Conservation (phyloP, 2,329 filamentous ascomycete species). For the Hymenoscyphus infarciens region DNA sequence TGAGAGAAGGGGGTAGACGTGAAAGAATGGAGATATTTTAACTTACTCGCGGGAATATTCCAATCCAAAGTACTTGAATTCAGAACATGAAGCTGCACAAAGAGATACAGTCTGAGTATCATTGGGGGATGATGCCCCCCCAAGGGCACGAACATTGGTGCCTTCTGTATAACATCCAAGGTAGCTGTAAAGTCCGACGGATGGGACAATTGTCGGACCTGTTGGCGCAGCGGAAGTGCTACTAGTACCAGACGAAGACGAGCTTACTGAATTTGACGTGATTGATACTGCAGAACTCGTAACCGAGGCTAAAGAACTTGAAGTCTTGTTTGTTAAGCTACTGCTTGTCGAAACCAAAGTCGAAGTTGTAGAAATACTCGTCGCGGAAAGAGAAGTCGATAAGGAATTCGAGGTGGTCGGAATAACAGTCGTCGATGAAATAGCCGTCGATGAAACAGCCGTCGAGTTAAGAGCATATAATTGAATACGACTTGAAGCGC, state of each 20-base stretch:
- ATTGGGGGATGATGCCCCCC: conserved; percentile 19
- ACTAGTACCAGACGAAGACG: conserved; percentile 7
- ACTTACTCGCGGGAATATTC: conserved; percentile 22
- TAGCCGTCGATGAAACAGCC: not conserved
- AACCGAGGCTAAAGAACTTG: not conserved
- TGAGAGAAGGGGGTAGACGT: too few species aligned
- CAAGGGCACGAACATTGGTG: conserved; percentile 26
- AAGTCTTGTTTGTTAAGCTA: not conserved
- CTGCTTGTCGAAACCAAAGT: not conserved
- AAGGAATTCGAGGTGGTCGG: not conserved
- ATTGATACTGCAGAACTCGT: conserved; percentile 8
- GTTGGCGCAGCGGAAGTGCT: conserved; percentile 19
- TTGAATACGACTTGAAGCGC: conserved; percentile 26
- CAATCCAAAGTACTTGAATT: conserved; percentile 23
- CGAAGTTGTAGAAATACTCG: not conserved
- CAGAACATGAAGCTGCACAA: conserved; percentile 26
- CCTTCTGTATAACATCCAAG: conserved; percentile 34
- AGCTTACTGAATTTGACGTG: conserved; percentile 4
- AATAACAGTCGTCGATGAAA: not conserved
- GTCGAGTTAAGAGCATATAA: conserved; percentile 10
- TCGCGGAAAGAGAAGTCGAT: not conserved
- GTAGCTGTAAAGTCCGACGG: conserved; percentile 24
- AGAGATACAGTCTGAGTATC: conserved; percentile 32
- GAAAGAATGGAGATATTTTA: not conserved
- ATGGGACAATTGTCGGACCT: conserved; percentile 20